phyloP scores from a whole-genome alignment of 2,329 filamentous ascomycete genomes.

The Zalaria obscura region DNA sequence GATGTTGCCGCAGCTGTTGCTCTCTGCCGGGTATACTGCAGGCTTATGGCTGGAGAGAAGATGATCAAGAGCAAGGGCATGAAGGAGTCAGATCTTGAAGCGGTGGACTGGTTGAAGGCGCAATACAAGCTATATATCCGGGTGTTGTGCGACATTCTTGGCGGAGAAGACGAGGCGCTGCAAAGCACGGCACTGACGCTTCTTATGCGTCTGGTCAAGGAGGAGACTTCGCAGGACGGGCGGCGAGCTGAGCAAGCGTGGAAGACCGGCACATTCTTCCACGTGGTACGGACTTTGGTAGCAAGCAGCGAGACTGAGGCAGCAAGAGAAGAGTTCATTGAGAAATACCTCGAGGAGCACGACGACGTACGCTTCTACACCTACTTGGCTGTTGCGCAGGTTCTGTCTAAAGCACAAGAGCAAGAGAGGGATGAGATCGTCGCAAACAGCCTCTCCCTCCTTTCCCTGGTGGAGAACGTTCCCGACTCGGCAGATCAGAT shows the following conservation, averaged over 20 bases:
- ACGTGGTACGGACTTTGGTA: slow-evolving; percentile 50
- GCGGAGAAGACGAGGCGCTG: slow-evolving; percentile 43
- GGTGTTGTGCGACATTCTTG: slow-evolving; percentile 47
- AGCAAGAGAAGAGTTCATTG: slow-evolving; percentile 57
- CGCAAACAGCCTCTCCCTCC: slow-evolving; percentile 45
- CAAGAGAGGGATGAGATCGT: slow-evolving; percentile 24
- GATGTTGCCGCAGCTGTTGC: slow-evolving; percentile 57
- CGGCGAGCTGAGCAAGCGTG: slow-evolving; percentile 47
- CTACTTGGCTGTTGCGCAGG: slow-evolving; percentile 56
- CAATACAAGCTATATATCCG: slow-evolving; percentile 53
- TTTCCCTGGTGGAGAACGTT: slow-evolving; percentile 55
- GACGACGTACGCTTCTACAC: slow-evolving; percentile 79
- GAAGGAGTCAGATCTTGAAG: slow-evolving; percentile 58
- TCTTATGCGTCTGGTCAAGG: slow-evolving; percentile 72
- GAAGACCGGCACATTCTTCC: slow-evolving; percentile 45
- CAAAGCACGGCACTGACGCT: slow-evolving; percentile 60
- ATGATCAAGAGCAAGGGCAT: slow-evolving; percentile 51
- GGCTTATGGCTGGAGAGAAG: slow-evolving; percentile 60
- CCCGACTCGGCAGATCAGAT: slow-evolving; percentile 54
- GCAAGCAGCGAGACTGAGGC: slow-evolving; percentile 41
- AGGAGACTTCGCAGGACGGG: slow-evolving; percentile 47
- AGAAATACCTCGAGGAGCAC: slow-evolving; percentile 65
- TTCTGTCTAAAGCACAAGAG: not conserved
- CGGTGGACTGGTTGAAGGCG: slow-evolving; percentile 67
- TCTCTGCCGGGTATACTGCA: slow-evolving; percentile 73